A percentile compares a stretch with the other conserved stretches of the same genome.
These are phyloP conservation scores for Starmerella stellata DNA, from an alignment of 805 yeast genomes.

Conservation along the genomic window DNA sequence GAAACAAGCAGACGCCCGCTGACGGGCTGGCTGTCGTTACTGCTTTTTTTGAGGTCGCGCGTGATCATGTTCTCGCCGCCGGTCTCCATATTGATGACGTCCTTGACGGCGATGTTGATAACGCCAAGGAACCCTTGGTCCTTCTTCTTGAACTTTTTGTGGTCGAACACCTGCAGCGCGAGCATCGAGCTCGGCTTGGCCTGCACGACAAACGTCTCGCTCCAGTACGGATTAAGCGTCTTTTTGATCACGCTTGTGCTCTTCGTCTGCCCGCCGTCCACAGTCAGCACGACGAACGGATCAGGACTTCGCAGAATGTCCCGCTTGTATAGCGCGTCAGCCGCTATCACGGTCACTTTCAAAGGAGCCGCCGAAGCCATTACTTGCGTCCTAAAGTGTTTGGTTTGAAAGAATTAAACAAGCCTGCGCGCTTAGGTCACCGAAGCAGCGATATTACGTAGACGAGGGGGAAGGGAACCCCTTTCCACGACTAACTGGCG, in stretches of 20 bases:
- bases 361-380: slow-evolving; percentile 8
- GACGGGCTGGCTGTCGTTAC: slow-evolving; percentile 83
- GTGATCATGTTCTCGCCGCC: slow-evolving; percentile 62
- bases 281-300: slow-evolving; percentile 92
- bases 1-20: slow-evolving; percentile 50
- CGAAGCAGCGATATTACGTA: no score
- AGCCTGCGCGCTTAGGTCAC: no score
- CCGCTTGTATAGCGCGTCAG: slow-evolving; percentile 85
- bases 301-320: slow-evolving; percentile 93
- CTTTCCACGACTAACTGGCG: no score
- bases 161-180: slow-evolving; percentile 90
- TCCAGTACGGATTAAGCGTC: slow-evolving; percentile 95
- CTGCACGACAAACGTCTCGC: slow-evolving; percentile 67
- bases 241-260: slow-evolving; percentile 86
- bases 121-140: slow-evolving; percentile 98
- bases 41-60: slow-evolving; percentile 63
- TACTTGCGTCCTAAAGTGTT: no score
- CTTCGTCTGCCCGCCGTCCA: slow-evolving; percentile 93
- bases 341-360: slow-evolving; percentile 48
- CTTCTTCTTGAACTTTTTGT: slow-evolving; percentile 90
- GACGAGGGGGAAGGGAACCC: no score
- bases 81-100: slow-evolving; percentile 45
- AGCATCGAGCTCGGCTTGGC: slow-evolving; percentile 38
- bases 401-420: no score
- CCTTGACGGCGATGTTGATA: slow-evolving; percentile 76